Base-by-base conservation (phyloP, 164 flowering plant species). In the Liriodendron chinense region DNA sequence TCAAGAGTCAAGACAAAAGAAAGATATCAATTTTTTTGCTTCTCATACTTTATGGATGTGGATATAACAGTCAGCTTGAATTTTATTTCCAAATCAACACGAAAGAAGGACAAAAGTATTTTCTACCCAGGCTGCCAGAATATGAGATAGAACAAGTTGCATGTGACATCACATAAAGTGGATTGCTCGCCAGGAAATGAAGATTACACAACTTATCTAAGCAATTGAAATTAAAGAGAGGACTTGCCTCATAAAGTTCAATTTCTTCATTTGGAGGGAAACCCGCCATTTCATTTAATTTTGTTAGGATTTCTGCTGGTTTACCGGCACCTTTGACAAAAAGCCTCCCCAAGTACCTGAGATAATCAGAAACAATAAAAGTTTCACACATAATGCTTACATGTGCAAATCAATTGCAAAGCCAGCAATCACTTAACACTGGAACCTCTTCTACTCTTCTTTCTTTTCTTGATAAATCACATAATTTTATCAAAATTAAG, bases 231-330 rank as follows among this genome's bases (percentile, higher is more conserved):
- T 62, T 16, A 12, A 28, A 26, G 9, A 64, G 65, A 70, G 70
- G 64, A 76, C 81, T 72, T 75, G 92, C 99, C 99, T 96, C 99
- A 84, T 86, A 96, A 63, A 94, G 92, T 80, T 90, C 97, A 80
- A 96, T 89, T 78, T 96, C 99, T 82, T 91, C 97, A 84, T 86
- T 89, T 71, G 90, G 86, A 76, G 84, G 82, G 80, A 90, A 93
- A 47, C 97, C 97, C 79, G 97, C 97, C 98, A 96, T 85, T 79
- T 89, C 89, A 86, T 94, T 96, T 28, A 96, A 79, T 80, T 87
- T 92, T 70, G 85, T 68, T 68, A 92, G 68, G 66, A 92, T 89
- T 53, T 94, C 99, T 3, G 77, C 73, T 23, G 99, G 99, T 86
- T 86, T 94, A 47, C 92, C 88, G 76, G 78, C 72, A 80, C 90